A percentile compares a stretch with the other conserved stretches of the same genome.
Conservation (phyloP, 257 asterid species). For the Solanum neorickii region DNA sequence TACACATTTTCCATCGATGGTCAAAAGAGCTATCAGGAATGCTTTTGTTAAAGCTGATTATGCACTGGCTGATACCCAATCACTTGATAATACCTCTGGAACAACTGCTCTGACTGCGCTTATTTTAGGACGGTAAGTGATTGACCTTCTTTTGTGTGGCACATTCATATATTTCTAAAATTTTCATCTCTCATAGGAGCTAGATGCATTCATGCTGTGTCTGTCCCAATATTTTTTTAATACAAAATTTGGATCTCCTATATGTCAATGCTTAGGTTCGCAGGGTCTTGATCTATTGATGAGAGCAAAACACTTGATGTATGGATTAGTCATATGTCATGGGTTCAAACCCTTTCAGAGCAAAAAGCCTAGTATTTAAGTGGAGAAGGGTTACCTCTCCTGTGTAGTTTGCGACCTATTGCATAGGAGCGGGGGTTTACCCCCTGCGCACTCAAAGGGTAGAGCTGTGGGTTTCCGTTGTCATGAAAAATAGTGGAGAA, state of each 20-base stretch:
- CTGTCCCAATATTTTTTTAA: background rate
- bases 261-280: background rate
- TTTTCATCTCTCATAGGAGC: background rate
- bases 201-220: background rate
- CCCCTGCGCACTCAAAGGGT: background rate
- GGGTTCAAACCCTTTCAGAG: background rate
- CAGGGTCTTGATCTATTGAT: background rate
- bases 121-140: slow-evolving; percentile 49
- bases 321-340: background rate
- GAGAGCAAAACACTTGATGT: background rate
- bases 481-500: background rate
- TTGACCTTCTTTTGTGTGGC: background rate
- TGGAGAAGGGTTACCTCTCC: background rate
- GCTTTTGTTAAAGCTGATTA: slow-evolving; percentile 67
- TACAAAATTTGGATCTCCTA: background rate
- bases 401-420: background rate
- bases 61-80: slow-evolving; percentile 53
- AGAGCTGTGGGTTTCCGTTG: background rate
- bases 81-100: slow-evolving; percentile 55
- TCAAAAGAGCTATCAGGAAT: slow-evolving; percentile 51
- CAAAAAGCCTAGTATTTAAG: background rate
- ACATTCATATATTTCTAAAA: background rate
- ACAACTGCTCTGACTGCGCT: slow-evolving; percentile 73
- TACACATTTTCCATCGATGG: slow-evolving; percentile 43
- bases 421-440: background rate